These are phyloP conservation scores for Aurantiochytrium sp. DNA, from an alignment of 108 stramenopile genomes.

Conservation along the genomic window DNA sequence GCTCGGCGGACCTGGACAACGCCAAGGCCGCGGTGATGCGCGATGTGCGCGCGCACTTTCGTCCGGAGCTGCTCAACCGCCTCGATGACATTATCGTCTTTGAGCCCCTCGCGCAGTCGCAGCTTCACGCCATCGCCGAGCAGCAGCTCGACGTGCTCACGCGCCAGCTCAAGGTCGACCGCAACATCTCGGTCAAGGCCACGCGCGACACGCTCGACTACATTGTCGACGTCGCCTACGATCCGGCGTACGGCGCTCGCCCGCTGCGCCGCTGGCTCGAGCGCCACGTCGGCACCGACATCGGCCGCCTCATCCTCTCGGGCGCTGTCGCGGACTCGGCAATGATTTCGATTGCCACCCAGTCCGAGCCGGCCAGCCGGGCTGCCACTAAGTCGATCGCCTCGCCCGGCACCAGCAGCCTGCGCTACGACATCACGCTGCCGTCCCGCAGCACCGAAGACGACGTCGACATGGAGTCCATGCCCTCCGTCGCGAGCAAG, in stretches of 20 bases:
- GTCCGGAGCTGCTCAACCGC: conserved; percentile 96
- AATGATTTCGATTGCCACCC: neutral
- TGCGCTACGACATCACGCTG: neutral
- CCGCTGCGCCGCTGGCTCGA: conserved; percentile 61
- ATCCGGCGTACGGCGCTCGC: conserved; percentile 59
- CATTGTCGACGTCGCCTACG: conserved; percentile 51
- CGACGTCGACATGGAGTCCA: neutral
- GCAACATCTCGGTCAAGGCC: conserved; percentile 45
- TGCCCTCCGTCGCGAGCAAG: neutral
- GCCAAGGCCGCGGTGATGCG: conserved; percentile 68
- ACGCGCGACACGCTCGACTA: conserved; percentile 50
- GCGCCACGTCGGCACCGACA: conserved; percentile 55
- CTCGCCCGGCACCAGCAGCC: neutral
- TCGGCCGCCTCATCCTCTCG: conserved; percentile 43
- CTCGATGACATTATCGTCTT: conserved; percentile 95
- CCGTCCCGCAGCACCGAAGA: neutral
- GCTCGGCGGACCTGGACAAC: conserved; percentile 23
- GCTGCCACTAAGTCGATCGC: neutral
- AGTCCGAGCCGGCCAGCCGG: neutral
- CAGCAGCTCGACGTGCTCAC: conserved; percentile 56
- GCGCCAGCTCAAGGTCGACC: conserved; percentile 42
- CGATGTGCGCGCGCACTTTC: conserved; percentile 72
- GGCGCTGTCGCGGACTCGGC: neutral
- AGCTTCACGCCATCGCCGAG: conserved; percentile 70
- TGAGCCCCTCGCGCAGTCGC: conserved; percentile 69